These are phyloP conservation scores for Skeletonema marinoi DNA, from an alignment of 108 stramenopile genomes.

Conservation along the genomic window DNA sequence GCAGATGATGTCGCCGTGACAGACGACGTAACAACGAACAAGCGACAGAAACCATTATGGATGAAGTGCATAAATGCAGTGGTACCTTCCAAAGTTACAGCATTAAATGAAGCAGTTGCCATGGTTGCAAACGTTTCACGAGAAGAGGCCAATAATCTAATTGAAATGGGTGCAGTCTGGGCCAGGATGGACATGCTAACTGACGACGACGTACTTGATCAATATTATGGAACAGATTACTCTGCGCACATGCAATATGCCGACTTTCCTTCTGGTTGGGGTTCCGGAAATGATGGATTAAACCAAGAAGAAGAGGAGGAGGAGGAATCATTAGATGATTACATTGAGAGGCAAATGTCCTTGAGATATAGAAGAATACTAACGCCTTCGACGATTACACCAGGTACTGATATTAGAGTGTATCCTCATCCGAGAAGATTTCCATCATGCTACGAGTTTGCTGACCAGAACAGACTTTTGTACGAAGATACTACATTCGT, in stretches of 20 bases:
- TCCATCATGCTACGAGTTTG: constrained; percentile 75
- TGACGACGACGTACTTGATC: constrained; percentile 71
- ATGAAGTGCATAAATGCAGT: constrained; percentile 74
- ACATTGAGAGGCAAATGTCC: constrained; percentile 66
- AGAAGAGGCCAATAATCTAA: constrained; percentile 71
- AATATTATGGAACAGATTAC: constrained; percentile 54
- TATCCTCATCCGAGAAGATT: constrained; percentile 85
- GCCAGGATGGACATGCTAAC: constrained; percentile 76
- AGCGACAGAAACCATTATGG: constrained; percentile 17
- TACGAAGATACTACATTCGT: constrained; percentile 91
- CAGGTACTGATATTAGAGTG: constrained; percentile 82
- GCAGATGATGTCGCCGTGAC: neutral
- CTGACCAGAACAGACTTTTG: constrained; percentile 48
- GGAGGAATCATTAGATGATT: constrained; percentile 62
- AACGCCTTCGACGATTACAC: constrained; percentile 60
- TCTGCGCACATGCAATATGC: constrained; percentile 33
- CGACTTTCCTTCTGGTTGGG: constrained; percentile 61
- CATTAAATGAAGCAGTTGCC: constrained; percentile 81
- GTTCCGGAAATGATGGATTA: constrained; percentile 31
- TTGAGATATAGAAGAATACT: constrained; percentile 78
- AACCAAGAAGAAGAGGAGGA: constrained; percentile 31
- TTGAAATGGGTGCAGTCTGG: constrained; percentile 88
- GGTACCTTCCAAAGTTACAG: constrained; percentile 57
- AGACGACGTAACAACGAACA: neutral
- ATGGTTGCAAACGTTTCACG: constrained; percentile 58